Base-by-base conservation (phyloP, 371 early-diverging fungal genomes). In the Aphelidium insulamus region DNA sequence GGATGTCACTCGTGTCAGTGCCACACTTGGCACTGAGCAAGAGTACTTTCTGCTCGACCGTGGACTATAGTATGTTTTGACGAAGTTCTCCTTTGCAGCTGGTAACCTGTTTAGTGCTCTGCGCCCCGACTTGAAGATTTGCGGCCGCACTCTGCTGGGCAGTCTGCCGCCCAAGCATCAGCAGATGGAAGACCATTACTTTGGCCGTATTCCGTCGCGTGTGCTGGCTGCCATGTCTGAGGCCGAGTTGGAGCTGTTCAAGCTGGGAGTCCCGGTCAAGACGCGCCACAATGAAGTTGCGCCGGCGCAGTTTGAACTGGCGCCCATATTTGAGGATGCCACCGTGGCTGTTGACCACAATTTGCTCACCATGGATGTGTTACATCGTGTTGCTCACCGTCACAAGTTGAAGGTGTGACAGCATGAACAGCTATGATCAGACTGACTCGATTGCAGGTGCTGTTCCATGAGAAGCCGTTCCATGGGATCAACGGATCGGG, bases 251-350 rank as follows among this genome's bases (percentile, higher is more conserved):
- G 97, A 92, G 60, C 69, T 84, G 35, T 72, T 69, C 58, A 74
- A 75, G 39, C 63, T 92, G 38, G 97, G 97, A 53, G 84, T 88
- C 15, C 97, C 97, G 29, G 64, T 92, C 62, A 95, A 95, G 75
- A 95, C 97, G 23, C 73, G 91, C 38, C 97, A 95, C 69, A 95
- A 95, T 58, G 97, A 95, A 66, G 97, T 91, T n/a, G 92, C 90
- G 23, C 97, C 97, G 26, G 76, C 74, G 47, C 97, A 95, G 66
- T 95, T 88, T 44, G 92, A 95, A 59, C 57, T 87, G 30, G 92
- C 97, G 11, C 97, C 92, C 32, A 85, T 90, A 46, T 92, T 90
- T 44, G 92, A 95, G 60, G 90, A 87, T 54, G 72, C 90, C 18
- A 63, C 82, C 32, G 61, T 84, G 20, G 90, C 97, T 27, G 85